Evolutionary conservation across 2,329 filamentous ascomycete genomes (phyloP), one percentile per base, ranked within the genome.

Genomic region (Gnomoniopsis sp.): DNA sequence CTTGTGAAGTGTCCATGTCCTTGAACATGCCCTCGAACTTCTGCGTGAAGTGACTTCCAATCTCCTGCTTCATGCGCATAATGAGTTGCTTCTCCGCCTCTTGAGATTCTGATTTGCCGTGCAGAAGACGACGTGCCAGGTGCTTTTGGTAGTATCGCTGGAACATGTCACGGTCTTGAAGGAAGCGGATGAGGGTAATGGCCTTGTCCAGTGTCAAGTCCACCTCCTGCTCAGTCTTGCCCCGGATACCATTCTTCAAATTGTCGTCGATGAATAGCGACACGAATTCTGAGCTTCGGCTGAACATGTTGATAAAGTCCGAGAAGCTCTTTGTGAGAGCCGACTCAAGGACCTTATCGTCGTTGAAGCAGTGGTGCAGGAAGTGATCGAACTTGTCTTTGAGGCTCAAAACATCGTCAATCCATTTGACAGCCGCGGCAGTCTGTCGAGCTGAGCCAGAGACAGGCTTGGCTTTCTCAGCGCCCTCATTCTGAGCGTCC

Each of bases 71-170:
- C 92, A 99, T 97, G 63, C 93, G 90, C 0, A 88, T 89, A 54
- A 99, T 95, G 85, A 99, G 96, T 68, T 95, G 89, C 71, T 93
- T 93, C 75, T 99, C 95, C 1, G 92, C 91, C 68, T 97, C 93
- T 64, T 91, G 88, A 70, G 90, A 96, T 65, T 96, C 88, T 0
- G 91, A 93, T 67, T 95, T 96, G 70, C 88, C 90, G 75, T 95
- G 90, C 19, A 99, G 79, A 46, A 99, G 77, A 53, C 95, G 87
- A 60, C 91, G 88, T 48, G 91, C 93, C 23, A 99, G 82, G 74
- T 99, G 95, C 71, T 96, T 96, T 78, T 98, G 96, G 78, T 99
- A 98, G 73, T 99, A 99, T 4, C 90, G 86, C 76, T 99, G 93
- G 68, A 99, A 97, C 65, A 96, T 81, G 70, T 99, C 95, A 74